These are phyloP conservation scores for Eucalyptus viminalis DNA, from an alignment of 345 rosid species.

Conservation along the genomic window DNA sequence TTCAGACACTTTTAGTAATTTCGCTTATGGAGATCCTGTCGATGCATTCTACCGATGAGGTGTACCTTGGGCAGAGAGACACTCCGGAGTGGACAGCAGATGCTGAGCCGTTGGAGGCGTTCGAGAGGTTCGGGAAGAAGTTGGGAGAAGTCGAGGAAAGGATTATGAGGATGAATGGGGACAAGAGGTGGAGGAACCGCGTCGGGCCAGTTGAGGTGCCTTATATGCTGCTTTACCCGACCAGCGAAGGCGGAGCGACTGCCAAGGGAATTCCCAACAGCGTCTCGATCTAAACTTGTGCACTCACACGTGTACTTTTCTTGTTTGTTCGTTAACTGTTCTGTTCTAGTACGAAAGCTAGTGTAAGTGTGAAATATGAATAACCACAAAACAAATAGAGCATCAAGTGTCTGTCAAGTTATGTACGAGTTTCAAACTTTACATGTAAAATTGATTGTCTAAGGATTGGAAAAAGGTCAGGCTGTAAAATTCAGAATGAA, in stretches of 20 bases:
- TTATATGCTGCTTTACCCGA: conserved; percentile 1
- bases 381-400: neutral
- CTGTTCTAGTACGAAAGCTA: neutral
- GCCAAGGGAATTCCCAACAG: conserved; percentile 11
- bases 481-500: no score
- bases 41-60: conserved; percentile 29
- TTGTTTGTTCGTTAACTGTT: neutral
- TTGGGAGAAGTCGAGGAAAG: conserved; percentile 7
- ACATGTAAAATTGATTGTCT: no score
- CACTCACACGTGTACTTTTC: neutral
- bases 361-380: neutral
- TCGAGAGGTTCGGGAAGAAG: conserved; percentile 17
- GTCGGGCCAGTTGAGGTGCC: conserved; percentile 7
- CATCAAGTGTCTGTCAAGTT: neutral
- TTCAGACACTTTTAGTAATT: conserved; percentile 21
- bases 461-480: no score
- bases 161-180: neutral
- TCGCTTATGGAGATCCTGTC: conserved; percentile 32
- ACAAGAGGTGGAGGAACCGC: conserved; percentile 2
- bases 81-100: conserved; percentile 31
- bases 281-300: neutral
- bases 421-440: no score
- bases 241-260: conserved; percentile 1
- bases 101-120: conserved; percentile 2
- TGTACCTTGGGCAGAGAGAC: conserved; percentile 31